Evolutionary conservation across 2,329 filamentous ascomycete species (phyloP).

Genomic region (Cytospora mali): DNA sequence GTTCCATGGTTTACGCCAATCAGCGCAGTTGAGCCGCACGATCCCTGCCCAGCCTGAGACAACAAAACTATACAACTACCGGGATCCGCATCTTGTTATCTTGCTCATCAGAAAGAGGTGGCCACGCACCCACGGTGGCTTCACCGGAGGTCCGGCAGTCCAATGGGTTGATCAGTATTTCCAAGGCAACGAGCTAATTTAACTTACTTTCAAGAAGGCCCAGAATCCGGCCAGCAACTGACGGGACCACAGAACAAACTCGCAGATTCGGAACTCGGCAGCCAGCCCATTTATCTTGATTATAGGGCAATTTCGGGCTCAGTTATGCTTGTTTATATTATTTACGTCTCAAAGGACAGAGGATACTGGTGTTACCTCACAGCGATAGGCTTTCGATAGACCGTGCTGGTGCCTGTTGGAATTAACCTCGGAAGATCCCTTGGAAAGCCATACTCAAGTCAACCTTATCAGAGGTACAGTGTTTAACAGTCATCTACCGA

Average conservation of each 20-base stretch:
- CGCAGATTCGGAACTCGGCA: constrained; percentile 14
- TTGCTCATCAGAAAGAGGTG: background rate
- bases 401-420: background rate
- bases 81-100: background rate
- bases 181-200: background rate
- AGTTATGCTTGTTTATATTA: background rate
- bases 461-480: too few relatives aligned
- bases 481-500: too few relatives aligned
- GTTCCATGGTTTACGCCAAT: constrained; percentile 14
- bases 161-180: background rate
- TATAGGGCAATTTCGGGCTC: background rate
- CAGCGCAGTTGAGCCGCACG: background rate
- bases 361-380: too few relatives aligned
- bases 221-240: background rate
- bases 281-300: constrained; percentile 4
- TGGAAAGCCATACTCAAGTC: too few relatives aligned
- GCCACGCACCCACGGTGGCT: too few relatives aligned
- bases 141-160: background rate
- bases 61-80: background rate
- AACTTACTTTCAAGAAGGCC: background rate
- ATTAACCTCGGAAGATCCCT: background rate
- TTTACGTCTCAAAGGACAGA: background rate
- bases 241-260: constrained; percentile 22
- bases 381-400: background rate
- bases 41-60: constrained; percentile 9